These are phyloP conservation scores for Diaporthe ilicicola DNA, from an alignment of 2,329 filamentous ascomycete genomes.

Conservation along the genomic window DNA sequence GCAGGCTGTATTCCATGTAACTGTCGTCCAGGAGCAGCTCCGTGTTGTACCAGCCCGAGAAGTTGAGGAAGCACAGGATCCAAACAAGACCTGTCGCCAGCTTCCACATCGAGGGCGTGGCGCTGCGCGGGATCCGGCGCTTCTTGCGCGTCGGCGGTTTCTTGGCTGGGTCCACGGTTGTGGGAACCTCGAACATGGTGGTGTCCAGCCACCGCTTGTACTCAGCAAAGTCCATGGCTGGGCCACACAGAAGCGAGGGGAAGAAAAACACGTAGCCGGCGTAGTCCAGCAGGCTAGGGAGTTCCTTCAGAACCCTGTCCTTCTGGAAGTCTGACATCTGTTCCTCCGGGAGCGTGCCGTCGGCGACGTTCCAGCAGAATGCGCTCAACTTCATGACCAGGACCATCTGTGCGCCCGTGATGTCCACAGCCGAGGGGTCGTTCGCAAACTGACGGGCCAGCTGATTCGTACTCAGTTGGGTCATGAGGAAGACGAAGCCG, in stretches of 20 bases:
- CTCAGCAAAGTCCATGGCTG: slow-evolving; percentile 93
- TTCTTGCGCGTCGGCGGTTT: slow-evolving; percentile 87
- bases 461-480: slow-evolving; percentile 91
- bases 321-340: slow-evolving; percentile 89
- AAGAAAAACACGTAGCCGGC: slow-evolving; percentile 95
- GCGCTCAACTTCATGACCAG: slow-evolving; percentile 96
- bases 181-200: slow-evolving; percentile 89
- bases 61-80: slow-evolving; percentile 80
- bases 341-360: slow-evolving; percentile 81
- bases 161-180: slow-evolving; percentile 83
- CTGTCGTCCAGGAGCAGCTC: slow-evolving; percentile 70
- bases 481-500: slow-evolving; percentile 92
- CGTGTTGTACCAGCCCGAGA: slow-evolving; percentile 73
- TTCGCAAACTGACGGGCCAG: slow-evolving; percentile 79
- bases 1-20: slow-evolving; percentile 73
- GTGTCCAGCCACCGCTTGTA: slow-evolving; percentile 94
- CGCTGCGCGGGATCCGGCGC: slow-evolving; percentile 91
- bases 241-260: slow-evolving; percentile 86
- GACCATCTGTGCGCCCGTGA: slow-evolving; percentile 98
- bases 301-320: slow-evolving; percentile 76
- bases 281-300: slow-evolving; percentile 84
- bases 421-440: slow-evolving; percentile 76
- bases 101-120: slow-evolving; percentile 83
- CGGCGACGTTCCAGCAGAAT: slow-evolving; percentile 98
- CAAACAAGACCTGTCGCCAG: slow-evolving; percentile 76